Conservation (phyloP, 495 filamentous ascomycete species). For the Podospora pseudoanserina region DNA sequence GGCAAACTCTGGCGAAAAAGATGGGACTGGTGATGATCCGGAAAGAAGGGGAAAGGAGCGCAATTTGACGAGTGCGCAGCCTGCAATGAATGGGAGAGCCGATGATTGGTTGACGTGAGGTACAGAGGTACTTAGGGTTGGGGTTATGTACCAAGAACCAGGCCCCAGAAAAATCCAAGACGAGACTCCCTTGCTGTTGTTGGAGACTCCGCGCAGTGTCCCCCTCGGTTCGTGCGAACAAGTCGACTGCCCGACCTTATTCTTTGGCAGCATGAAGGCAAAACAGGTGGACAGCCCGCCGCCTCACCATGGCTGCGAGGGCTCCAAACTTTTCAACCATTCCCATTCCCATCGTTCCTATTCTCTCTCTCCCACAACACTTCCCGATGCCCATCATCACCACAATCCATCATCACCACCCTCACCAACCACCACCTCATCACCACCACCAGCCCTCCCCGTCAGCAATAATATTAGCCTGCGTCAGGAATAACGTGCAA, state of each 20-base stretch:
- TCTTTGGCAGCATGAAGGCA: slow-evolving; percentile 41
- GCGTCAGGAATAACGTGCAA: slow-evolving; percentile 33
- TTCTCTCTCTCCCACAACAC: slow-evolving; percentile 20
- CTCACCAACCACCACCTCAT: slow-evolving; percentile 23
- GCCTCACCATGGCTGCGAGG: slow-evolving; percentile 36
- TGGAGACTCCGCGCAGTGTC: slow-evolving; percentile 27
- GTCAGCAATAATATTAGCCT: slow-evolving; percentile 34
- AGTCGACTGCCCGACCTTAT: slow-evolving; percentile 36
- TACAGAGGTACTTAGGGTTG: slow-evolving; percentile 31
- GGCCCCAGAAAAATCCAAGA: slow-evolving; percentile 27
- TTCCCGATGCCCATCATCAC: slow-evolving; percentile 25
- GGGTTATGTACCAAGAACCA: slow-evolving; percentile 20
- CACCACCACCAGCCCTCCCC: slow-evolving; percentile 21
- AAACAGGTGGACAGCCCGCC: slow-evolving; percentile 38
- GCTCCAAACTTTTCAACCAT: slow-evolving; percentile 32
- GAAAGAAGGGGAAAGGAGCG: slow-evolving; percentile 11
- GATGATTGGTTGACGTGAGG: slow-evolving; percentile 20
- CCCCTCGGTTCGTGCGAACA: slow-evolving; percentile 36
- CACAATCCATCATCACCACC: slow-evolving; percentile 23
- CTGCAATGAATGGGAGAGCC: slow-evolving; percentile 5
- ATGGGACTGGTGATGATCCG: slow-evolving; percentile 12
- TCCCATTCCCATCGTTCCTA: slow-evolving; percentile 23
- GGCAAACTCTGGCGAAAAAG: background rate
- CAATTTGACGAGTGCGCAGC: slow-evolving; percentile 18
- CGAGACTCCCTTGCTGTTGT: slow-evolving; percentile 26